Evolutionary conservation across 192 early-diverging fungal genomes (phyloP).

Genomic region (Umbelopsis ramanniana): DNA sequence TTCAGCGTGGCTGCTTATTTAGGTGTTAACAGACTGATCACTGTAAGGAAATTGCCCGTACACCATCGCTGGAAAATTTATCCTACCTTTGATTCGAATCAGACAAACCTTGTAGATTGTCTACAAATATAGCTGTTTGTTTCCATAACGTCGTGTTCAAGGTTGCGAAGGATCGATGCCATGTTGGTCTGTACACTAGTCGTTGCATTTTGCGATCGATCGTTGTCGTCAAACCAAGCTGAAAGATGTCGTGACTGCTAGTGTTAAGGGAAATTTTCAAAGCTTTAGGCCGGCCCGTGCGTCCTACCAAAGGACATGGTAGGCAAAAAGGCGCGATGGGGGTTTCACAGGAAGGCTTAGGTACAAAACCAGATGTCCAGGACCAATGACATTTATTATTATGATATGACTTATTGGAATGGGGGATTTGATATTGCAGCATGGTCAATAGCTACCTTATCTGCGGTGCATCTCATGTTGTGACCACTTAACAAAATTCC

Average conservation of each 20-base stretch:
- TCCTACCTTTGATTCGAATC: neutral
- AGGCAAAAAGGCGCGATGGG: too few relatives aligned
- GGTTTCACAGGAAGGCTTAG: too few relatives aligned
- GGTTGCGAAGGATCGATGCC: neutral
- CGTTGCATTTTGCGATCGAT: neutral
- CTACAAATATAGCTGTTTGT: conserved; percentile 11
- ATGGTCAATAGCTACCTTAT: too few relatives aligned
- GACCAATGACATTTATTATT: too few relatives aligned
- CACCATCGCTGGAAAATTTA: neutral
- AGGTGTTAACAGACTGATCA: neutral
- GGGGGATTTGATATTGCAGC: too few relatives aligned
- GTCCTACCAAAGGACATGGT: neutral
- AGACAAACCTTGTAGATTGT: neutral
- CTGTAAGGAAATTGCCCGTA: neutral
- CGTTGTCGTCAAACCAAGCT: neutral
- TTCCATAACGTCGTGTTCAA: neutral
- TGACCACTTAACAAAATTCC: too few relatives aligned
- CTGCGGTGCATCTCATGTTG: too few relatives aligned
- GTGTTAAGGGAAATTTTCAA: neutral
- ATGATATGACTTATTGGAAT: too few relatives aligned
- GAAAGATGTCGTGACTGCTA: neutral
- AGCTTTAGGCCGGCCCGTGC: neutral
- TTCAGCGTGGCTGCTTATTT: neutral
- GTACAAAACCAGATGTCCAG: too few relatives aligned
- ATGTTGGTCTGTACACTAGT: neutral